Evolutionary conservation across 805 yeast species (phyloP).

Genomic region (Candida verbasci): DNA sequence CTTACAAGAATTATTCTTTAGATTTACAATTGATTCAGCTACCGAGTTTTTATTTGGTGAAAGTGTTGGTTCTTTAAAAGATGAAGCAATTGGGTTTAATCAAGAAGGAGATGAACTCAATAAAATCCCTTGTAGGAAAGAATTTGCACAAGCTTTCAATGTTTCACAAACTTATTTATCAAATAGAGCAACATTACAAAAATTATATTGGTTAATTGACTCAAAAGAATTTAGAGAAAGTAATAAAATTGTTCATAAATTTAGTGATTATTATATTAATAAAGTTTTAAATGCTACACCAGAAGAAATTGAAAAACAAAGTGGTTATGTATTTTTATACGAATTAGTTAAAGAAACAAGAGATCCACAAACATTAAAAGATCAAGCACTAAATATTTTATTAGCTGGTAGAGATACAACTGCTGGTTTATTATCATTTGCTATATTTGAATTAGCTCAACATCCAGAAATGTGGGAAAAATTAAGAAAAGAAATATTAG

Average conservation of each 20-base stretch:
- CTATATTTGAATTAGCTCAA: conserved; percentile 27
- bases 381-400: conserved; percentile 35
- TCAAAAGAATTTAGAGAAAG: conserved; percentile 29
- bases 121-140: conserved; percentile 19
- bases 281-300: conserved; percentile 25
- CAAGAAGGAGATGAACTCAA: conserved; percentile 13
- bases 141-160: conserved; percentile 29
- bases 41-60: conserved; percentile 39
- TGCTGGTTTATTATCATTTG: conserved; percentile 26
- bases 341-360: conserved; percentile 36
- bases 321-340: conserved; percentile 33
- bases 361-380: conserved; percentile 31
- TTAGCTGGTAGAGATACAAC: conserved; percentile 37
- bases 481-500: conserved; percentile 23
- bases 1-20: conserved; percentile 30
- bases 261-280: conserved; percentile 25
- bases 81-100: conserved; percentile 16
- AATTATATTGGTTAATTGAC: conserved; percentile 23
- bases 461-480: conserved; percentile 26
- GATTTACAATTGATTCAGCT: conserved; percentile 36
- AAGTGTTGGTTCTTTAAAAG: conserved; percentile 22
- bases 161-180: conserved; percentile 28
- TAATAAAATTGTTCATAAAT: conserved; percentile 27
- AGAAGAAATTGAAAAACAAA: conserved; percentile 24
- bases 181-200: conserved; percentile 27